These are phyloP conservation scores for Medicago arabica DNA, from an alignment of 306 rosid species.

Conservation along the genomic window DNA sequence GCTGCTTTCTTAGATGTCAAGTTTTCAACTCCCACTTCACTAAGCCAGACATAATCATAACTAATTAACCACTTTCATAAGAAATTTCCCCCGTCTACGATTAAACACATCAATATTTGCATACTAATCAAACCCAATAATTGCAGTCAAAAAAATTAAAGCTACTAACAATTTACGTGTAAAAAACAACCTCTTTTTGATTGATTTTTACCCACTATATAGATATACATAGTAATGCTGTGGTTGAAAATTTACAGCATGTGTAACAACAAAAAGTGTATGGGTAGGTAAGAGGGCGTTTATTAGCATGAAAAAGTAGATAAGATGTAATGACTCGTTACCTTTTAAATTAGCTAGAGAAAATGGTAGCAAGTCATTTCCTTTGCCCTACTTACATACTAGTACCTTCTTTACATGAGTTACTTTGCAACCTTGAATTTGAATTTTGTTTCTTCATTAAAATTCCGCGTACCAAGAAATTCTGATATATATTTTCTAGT, in stretches of 20 bases:
- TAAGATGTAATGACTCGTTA: conserved; percentile 44
- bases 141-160: neutral
- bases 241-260: neutral
- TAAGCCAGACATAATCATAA: conserved; percentile 50
- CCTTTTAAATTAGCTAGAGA: conserved; percentile 27
- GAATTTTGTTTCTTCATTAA: no score
- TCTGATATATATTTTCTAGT: no score
- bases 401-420: no score
- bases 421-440: no score
- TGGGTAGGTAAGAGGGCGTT: neutral
- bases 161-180: conserved; percentile 25
- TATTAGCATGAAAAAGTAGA: conserved; percentile 26
- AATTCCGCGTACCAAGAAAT: no score
- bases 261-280: conserved; percentile 23
- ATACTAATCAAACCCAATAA: conserved; percentile 33
- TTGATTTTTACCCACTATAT: conserved; percentile 5
- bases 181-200: conserved; percentile 6
- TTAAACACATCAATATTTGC: conserved; percentile 7
- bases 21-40: conserved; percentile 46
- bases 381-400: neutral
- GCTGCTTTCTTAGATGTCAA: conserved; percentile 42
- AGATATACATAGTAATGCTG: neutral
- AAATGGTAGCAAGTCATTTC: conserved; percentile 46
- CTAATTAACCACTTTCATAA: conserved; percentile 45
- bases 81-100: neutral